These are phyloP conservation scores for Tylopilus sp. DNA, from an alignment of 768 basidiomycete species.

Conservation along the genomic window DNA sequence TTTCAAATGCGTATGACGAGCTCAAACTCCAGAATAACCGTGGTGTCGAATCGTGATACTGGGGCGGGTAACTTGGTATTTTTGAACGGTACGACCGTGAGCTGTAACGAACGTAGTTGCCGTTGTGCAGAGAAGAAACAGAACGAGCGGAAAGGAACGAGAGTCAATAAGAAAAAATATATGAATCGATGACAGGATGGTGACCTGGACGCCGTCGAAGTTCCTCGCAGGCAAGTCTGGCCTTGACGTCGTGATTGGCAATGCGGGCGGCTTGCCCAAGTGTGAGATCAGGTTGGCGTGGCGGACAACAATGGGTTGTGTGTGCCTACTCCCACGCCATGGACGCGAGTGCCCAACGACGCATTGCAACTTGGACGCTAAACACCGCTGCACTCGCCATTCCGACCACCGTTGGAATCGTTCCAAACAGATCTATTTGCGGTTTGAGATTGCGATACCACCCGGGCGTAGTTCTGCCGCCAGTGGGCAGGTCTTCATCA, in stretches of 20 bases:
- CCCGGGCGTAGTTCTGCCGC: neutral
- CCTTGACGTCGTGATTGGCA: constrained; percentile 10
- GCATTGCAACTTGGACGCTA: neutral
- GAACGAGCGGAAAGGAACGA: constrained; percentile 18
- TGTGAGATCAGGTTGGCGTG: constrained; percentile 12
- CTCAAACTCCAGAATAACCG: neutral
- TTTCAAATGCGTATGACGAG: constrained; percentile 1
- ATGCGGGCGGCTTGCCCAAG: constrained; percentile 12
- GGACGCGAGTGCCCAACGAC: neutral
- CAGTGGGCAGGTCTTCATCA: neutral
- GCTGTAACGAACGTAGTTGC: constrained; percentile 1
- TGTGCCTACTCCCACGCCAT: constrained; percentile 26
- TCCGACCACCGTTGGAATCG: neutral
- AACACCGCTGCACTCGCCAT: neutral
- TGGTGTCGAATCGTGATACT: constrained; percentile 2
- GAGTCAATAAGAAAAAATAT: constrained; percentile 8
- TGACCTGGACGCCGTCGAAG: constrained; percentile 8
- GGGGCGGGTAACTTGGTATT: neutral
- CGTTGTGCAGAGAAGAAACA: constrained; percentile 8
- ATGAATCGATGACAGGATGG: constrained; percentile 2
- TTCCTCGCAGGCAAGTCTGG: constrained; percentile 1
- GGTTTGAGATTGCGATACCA: neutral
- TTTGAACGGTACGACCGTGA: constrained; percentile 7
- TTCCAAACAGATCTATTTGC: neutral
- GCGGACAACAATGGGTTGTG: constrained; percentile 6